Conservation (phyloP, 257 asterid species). For the Eustoma russellianum region DNA sequence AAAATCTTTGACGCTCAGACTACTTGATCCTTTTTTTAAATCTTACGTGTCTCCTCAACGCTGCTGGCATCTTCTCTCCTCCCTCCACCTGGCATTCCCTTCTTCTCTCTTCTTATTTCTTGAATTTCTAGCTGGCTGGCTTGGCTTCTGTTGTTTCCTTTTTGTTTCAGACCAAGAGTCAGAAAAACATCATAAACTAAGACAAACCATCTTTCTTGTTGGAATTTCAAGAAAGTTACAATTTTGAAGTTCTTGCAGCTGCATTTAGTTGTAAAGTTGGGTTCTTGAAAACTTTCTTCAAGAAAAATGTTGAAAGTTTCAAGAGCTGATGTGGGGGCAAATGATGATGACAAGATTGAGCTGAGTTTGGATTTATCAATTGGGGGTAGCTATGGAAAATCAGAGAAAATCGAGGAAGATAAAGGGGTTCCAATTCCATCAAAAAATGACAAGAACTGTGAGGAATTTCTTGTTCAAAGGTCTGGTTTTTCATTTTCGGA, state of each 20-base stretch:
- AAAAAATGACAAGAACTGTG: not conserved
- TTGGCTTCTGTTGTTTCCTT: not conserved
- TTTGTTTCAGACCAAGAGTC: slow-evolving; percentile 7
- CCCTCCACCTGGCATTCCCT: slow-evolving; percentile 41
- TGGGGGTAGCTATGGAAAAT: slow-evolving; percentile 41
- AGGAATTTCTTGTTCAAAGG: slow-evolving; percentile 4
- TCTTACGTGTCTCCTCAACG: slow-evolving; percentile 34
- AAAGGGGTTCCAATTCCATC: slow-evolving; percentile 4
- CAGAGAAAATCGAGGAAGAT: slow-evolving; percentile 6
- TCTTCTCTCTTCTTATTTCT: slow-evolving; percentile 12
- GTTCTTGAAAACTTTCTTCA: not conserved
- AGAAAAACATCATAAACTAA: not conserved
- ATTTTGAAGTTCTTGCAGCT: not conserved
- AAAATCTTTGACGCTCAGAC: slow-evolving; percentile 2
- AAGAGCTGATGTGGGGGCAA: slow-evolving; percentile 12
- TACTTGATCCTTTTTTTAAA: slow-evolving; percentile 2
- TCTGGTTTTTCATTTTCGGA: slow-evolving; percentile 7
- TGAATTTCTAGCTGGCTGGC: not conserved
- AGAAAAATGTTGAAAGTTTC: slow-evolving; percentile 18
- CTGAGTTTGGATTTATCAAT: slow-evolving; percentile 60
- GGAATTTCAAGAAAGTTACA: not conserved
- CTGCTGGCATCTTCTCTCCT: slow-evolving; percentile 11
- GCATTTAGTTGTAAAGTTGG: not conserved
- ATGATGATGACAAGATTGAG: slow-evolving; percentile 31
- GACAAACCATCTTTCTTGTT: not conserved